Evolutionary conservation across 2,329 filamentous ascomycete genomes (phyloP), one percentile per base, ranked within the genome.

Genomic region (Colletotrichum sp.): DNA sequence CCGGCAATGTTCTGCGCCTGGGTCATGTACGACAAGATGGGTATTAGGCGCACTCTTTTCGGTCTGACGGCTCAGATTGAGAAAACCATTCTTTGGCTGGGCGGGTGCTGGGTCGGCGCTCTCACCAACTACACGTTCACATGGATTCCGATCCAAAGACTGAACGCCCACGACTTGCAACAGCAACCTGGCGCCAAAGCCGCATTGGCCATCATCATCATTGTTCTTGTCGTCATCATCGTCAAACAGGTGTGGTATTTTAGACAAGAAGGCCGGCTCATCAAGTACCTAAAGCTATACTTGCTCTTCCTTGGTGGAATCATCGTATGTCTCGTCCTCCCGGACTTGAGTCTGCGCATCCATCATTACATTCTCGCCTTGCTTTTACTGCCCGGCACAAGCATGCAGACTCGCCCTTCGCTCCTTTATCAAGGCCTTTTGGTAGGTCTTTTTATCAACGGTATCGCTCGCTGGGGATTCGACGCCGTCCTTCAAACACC

Each of bases 71-170:
- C 96, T 0, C 96, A 98, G 82, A 80, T 98, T 59, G 96, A 98
- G 81, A 98, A 98, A 88, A 95, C 95, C 0, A 85, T 99, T 4
- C 88, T 99, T 32, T 99, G 96, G 94, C 88, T 99, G 1, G 96
- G 96, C 2, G 93, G 93, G 9, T 96, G 94, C 81, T 99, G 98
- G 94, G 92, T 98, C 52, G 97, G 96, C 18, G 93, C 95, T 2
- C 86, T 99, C 79, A 96, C 96, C 81, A 99, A 99, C 85, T 98
- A 98, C 85, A 99, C 97, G 0, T 95, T 99, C 81, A 94, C 95
- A 80, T 94, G 95, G 85, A 98, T 99, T 77, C 97, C 97, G 0
- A 97, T 99, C 78, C 92, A 96, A 83, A 93, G 97, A 4, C 89
- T 99, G n/a, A 99, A 95, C 10, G 92, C 93, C 0, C 95, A 98